Base-by-base conservation (phyloP, 2,329 filamentous ascomycete genomes). In the Aspergillus tanneri region DNA sequence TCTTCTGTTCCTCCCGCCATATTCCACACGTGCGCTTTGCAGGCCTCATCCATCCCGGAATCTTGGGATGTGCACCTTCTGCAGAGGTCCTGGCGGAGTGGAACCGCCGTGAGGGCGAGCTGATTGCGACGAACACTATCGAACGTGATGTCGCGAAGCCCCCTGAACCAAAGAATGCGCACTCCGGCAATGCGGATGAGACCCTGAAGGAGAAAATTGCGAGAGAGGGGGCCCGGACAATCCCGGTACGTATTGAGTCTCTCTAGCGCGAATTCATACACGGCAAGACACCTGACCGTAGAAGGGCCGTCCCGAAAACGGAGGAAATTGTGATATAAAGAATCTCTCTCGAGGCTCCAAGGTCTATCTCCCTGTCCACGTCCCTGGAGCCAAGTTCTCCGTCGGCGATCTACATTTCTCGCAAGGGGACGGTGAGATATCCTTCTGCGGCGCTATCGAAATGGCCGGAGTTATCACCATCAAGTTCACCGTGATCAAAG, bases 391-490 rank as follows among this genome's bases (percentile, higher is more conserved):
- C 36, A 95, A 95, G 64, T 96, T 96, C 70, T 87, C 82, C 35
- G 91, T 96, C 0, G 91, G 91, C 10, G 91, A 96, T 65, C 72
- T 95, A 27, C 90, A 95, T 69, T 95, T 93, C 69, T 85, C 83
- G 3, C 87, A 95, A 70, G 90, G 90, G 7, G 90, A 96, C 63
- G 90, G 90, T 5, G 90, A 96, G 66, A 95, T 96, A 50, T 89
- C 84, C 2, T 96, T 90, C 65, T 90, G 87, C 55, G 87, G 87
- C 16, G 91, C 90, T 5, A 96, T 96, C 60, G 91, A 96, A 69
- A 96, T 96, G 88, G 89, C 90, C 0, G 90, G 90, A 4, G 76
- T 89, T 35, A 95, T 96, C 59, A 96, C 90, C 2, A 81, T 96
- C 69, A 95, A 93, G 62, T 91, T 95, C 75, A 84, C 82, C 41